Percentiles rank a stretch among this genome's conserved stretches.
Evolutionary conservation across 2,329 filamentous ascomycete species (phyloP).

Genomic region (Tolypocladium capitatum): DNA sequence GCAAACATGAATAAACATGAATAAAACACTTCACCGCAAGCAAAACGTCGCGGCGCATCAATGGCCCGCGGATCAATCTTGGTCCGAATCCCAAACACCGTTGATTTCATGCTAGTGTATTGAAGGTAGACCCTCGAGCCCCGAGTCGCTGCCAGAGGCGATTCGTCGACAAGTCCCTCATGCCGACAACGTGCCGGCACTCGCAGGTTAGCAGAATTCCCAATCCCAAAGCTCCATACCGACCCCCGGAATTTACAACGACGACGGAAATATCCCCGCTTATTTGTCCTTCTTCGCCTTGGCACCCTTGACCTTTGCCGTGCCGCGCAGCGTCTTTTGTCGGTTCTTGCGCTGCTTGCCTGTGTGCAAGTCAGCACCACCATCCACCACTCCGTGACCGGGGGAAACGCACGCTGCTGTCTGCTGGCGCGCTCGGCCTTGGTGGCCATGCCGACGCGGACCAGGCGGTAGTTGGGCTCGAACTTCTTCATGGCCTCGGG

Average conservation of each 20-base stretch:
- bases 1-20: background rate
- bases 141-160: constrained; percentile 16
- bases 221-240: constrained; percentile 15
- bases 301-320: constrained; percentile 94
- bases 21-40: background rate
- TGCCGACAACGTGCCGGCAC: constrained; percentile 12
- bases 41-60: background rate
- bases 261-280: constrained; percentile 23
- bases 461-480: constrained; percentile 94
- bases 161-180: constrained; percentile 11
- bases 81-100: constrained; percentile 28
- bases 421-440: constrained; percentile 97
- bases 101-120: constrained; percentile 30
- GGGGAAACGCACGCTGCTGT: constrained; percentile 82
- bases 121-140: constrained; percentile 16
- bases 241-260: constrained; percentile 18
- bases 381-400: background rate
- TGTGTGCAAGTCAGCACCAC: constrained; percentile 30
- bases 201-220: constrained; percentile 14
- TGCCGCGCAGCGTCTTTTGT: constrained; percentile 95
- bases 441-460: constrained; percentile 79
- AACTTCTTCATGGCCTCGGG: constrained; percentile 99
- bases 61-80: constrained; percentile 6
- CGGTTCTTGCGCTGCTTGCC: constrained; percentile 99
- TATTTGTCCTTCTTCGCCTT: constrained; percentile 92